phyloP scores from a whole-genome alignment of 495 filamentous ascomycete species.

The Cercophora samala region DNA sequence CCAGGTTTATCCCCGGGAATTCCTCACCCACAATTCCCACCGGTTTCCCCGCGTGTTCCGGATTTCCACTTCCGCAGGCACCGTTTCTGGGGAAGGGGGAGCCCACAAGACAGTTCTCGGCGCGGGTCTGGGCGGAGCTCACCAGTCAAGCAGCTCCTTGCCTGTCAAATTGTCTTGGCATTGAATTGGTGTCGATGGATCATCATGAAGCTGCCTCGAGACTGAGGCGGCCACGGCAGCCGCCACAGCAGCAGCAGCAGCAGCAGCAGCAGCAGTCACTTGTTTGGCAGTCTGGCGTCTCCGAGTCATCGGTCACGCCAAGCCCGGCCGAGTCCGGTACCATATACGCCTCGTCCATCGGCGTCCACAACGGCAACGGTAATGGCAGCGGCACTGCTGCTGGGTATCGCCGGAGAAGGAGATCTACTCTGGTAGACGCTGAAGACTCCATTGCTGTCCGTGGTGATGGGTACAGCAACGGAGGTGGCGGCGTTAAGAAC shows the following conservation, averaged over 20 bases:
- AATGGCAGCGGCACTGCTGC: no score
- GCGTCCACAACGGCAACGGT: background rate
- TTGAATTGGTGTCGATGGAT: background rate
- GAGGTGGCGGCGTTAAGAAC: slow-evolving; percentile 14
- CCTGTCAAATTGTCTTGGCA: slow-evolving; percentile 2
- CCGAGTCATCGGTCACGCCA: slow-evolving; percentile 28
- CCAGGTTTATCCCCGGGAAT: slow-evolving; percentile 10
- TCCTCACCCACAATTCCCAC: background rate
- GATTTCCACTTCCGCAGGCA: background rate
- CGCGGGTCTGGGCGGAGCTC: slow-evolving; percentile 2
- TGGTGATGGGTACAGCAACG: slow-evolving; percentile 11
- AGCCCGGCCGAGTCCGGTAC: slow-evolving; percentile 33
- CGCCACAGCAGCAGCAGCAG: background rate
- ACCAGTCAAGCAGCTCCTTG: slow-evolving; percentile 10
- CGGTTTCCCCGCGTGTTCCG: background rate
- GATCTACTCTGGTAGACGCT: background rate
- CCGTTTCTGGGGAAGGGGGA: slow-evolving; percentile 7
- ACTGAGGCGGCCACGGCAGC: background rate
- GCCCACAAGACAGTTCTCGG: background rate
- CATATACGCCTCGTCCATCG: slow-evolving; percentile 34
- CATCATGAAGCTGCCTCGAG: background rate
- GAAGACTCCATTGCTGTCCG: background rate
- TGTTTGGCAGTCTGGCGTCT: slow-evolving; percentile 5
- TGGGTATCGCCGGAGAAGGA: background rate
- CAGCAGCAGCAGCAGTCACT: background rate